Evolutionary conservation across 306 rosid genomes (phyloP).

Genomic region (Acmispon strigosus): DNA sequence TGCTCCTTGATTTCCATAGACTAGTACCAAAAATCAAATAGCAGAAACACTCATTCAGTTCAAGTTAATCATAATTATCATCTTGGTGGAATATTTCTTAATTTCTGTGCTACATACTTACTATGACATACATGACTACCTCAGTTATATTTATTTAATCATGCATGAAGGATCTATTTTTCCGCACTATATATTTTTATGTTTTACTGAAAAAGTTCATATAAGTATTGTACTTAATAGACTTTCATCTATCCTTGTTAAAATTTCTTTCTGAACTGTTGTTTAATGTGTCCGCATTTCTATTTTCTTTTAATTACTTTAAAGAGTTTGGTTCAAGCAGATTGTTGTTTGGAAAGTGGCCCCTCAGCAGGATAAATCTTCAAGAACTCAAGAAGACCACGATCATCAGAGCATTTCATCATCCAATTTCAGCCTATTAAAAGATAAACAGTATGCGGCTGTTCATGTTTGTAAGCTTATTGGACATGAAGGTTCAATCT

Average conservation of each 20-base stretch:
- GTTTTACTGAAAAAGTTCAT: background rate
- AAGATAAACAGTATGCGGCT: slow-evolving; percentile 44
- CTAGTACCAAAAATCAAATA: background rate
- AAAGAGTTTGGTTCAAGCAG: slow-evolving; percentile 41
- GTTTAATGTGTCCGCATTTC: slow-evolving; percentile 1
- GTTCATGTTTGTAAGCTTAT: slow-evolving; percentile 65
- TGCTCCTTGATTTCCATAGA: slow-evolving; percentile 10
- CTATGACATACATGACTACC: background rate
- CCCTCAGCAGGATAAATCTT: slow-evolving; percentile 25
- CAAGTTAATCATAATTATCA: background rate
- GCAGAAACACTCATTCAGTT: background rate
- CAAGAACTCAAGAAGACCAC: slow-evolving; percentile 23
- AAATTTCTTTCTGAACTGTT: background rate
- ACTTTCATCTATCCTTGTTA: background rate
- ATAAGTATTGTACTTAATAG: background rate
- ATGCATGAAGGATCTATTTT: background rate
- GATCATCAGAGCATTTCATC: slow-evolving; percentile 18
- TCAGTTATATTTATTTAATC: background rate
- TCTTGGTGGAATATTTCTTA: background rate
- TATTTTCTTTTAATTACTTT: slow-evolving; percentile 15
- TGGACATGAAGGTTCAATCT: slow-evolving; percentile 95
- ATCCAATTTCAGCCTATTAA: slow-evolving; percentile 21
- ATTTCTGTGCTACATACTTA: background rate
- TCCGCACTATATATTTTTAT: background rate
- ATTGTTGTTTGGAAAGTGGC: slow-evolving; percentile 86